These are phyloP conservation scores for Nicotiana obtusifolia DNA, from an alignment of 257 asterid species.

Conservation along the genomic window DNA sequence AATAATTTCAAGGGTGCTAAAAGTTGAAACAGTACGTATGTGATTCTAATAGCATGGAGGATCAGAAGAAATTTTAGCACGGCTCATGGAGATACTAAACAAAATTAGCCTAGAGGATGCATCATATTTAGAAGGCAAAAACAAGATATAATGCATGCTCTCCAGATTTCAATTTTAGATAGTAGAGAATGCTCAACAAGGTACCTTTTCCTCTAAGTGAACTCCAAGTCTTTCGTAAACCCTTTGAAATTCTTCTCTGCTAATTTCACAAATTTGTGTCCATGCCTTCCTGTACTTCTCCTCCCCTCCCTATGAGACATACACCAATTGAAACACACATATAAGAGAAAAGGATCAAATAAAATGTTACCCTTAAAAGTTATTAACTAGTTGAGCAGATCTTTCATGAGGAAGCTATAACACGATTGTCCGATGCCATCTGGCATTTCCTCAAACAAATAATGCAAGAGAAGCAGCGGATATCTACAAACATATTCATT, in stretches of 20 bases:
- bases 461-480: background rate
- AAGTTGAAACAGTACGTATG: no score
- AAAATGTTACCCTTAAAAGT: no score
- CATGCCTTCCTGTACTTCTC: slow-evolving; percentile 77
- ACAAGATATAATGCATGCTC: background rate
- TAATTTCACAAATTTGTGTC: slow-evolving; percentile 78
- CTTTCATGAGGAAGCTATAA: no score
- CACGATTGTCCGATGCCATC: no score
- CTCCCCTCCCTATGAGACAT: slow-evolving; percentile 60
- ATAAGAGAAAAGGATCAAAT: background rate
- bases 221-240: slow-evolving; percentile 76
- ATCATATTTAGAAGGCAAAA: background rate
- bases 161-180: background rate
- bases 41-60: no score
- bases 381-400: no score
- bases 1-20: no score
- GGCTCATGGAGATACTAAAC: no score
- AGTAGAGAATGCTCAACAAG: background rate
- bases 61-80: no score
- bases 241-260: slow-evolving; percentile 61
- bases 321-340: background rate
- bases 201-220: slow-evolving; percentile 80
- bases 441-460: no score
- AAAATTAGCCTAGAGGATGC: no score
- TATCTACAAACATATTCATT: background rate